A percentile compares a stretch with the other conserved stretches of the same genome.
Conservation (phyloP, 148 eudicot species). For the Rhododendron ferrugineum region DNA sequence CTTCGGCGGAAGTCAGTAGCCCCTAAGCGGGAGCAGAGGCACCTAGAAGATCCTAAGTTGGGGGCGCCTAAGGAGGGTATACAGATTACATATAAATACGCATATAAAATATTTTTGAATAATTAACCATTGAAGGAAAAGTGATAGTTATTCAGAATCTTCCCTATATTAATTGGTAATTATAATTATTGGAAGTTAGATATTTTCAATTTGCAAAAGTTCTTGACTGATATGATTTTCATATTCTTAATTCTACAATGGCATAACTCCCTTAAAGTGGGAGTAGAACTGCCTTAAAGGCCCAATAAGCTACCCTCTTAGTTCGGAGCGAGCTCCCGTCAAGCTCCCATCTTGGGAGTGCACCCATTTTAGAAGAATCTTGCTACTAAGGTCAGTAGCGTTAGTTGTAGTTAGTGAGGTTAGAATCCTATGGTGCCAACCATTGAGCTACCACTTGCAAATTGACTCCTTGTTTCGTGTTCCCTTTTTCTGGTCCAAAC, state of each 20-base stretch:
- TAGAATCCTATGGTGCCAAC: neutral
- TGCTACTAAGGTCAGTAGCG: neutral
- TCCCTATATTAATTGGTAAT: neutral
- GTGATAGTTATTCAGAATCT: neutral
- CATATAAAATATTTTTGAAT: neutral
- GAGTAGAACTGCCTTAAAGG: neutral
- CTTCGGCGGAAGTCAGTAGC: neutral
- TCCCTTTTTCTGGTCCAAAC: neutral
- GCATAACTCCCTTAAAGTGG: neutral
- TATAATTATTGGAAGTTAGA: neutral
- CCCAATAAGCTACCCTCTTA: neutral
- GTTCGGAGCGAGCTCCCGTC: neutral
- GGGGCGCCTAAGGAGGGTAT: neutral
- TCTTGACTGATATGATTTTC: neutral
- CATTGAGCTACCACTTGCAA: neutral
- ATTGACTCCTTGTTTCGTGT: neutral
- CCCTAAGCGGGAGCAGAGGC: too few species aligned
- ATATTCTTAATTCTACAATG: neutral
- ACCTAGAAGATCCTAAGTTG: neutral
- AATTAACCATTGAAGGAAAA: neutral
- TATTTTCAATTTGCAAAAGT: neutral
- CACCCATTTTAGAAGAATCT: neutral
- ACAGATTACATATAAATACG: too few species aligned
- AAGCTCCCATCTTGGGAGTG: neutral
- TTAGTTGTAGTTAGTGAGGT: neutral